Conservation (phyloP, 768 basidiomycete species). For the Mycena maculata region DNA sequence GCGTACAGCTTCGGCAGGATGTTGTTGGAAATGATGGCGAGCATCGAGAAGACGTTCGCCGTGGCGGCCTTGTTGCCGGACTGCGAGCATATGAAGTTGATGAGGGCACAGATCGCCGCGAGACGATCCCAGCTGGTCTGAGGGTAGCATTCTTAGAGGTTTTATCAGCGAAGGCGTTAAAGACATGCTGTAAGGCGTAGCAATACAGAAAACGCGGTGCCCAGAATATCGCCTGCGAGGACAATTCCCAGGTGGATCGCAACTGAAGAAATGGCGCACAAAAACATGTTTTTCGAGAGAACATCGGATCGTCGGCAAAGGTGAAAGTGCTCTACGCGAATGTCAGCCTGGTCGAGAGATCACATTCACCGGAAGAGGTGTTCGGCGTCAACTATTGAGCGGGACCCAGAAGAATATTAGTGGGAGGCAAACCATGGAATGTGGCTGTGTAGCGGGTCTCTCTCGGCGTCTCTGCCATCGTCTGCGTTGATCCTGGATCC, state of each 20-base stretch:
- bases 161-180: not conserved
- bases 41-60: not conserved
- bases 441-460: too few relatives aligned
- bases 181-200: not conserved
- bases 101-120: not conserved
- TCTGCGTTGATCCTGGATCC: too few relatives aligned
- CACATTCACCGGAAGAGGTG: too few relatives aligned
- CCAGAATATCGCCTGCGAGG: not conserved
- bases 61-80: not conserved
- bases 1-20: slow-evolving; percentile 7
- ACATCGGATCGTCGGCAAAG: too few relatives aligned
- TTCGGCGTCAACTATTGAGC: too few relatives aligned
- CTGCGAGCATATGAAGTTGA: not conserved
- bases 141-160: not conserved
- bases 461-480: too few relatives aligned
- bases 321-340: too few relatives aligned
- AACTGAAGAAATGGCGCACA: too few relatives aligned
- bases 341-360: too few relatives aligned
- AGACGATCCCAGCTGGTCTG: not conserved
- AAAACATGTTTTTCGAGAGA: too few relatives aligned
- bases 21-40: not conserved
- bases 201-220: not conserved
- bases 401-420: too few relatives aligned
- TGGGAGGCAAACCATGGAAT: too few relatives aligned
- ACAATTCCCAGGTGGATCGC: not conserved